Percentiles rank a stretch among this genome's conserved stretches.
phyloP scores from a whole-genome alignment of 805 yeast genomes.

The Schwanniomyces polymorphus region DNA sequence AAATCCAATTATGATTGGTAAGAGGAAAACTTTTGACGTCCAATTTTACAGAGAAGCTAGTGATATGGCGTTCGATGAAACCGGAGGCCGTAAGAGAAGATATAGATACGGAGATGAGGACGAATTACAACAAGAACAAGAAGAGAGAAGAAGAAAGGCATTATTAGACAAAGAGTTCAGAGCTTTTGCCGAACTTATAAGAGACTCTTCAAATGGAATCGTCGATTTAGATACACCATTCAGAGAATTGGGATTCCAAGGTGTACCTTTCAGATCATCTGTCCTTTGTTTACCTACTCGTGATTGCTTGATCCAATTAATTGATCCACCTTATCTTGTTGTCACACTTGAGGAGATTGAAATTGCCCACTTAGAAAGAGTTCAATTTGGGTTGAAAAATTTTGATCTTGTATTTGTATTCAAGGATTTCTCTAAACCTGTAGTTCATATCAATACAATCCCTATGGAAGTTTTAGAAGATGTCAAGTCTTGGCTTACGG shows the following conservation, averaged over 20 bases:
- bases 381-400: conserved; percentile 93
- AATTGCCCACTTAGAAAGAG: conserved; percentile 93
- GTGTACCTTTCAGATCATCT: conserved; percentile 94
- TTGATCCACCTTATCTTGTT: conserved; percentile 94
- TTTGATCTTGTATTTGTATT: conserved; percentile 96
- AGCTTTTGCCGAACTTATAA: conserved; percentile 83
- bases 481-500: conserved; percentile 95
- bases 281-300: conserved; percentile 96
- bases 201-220: conserved; percentile 81
- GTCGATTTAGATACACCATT: conserved; percentile 92
- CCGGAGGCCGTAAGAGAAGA: conserved; percentile 88
- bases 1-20: conserved; percentile 92
- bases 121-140: conserved; percentile 97
- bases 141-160: conserved; percentile 90
- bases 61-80: conserved; percentile 94
- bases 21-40: conserved; percentile 90
- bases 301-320: conserved; percentile 90
- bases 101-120: conserved; percentile 97
- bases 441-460: conserved; percentile 89
- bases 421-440: conserved; percentile 86
- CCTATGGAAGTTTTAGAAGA: conserved; percentile 91
- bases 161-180: conserved; percentile 90
- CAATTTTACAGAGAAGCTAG: conserved; percentile 97
- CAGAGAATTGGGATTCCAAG: conserved; percentile 94
- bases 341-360: conserved; percentile 90